A percentile compares a stretch with the other conserved stretches of the same genome.
phyloP scores from a whole-genome alignment of 2,329 filamentous ascomycete genomes.

The Paraphaeosphaeria sporulosa region DNA sequence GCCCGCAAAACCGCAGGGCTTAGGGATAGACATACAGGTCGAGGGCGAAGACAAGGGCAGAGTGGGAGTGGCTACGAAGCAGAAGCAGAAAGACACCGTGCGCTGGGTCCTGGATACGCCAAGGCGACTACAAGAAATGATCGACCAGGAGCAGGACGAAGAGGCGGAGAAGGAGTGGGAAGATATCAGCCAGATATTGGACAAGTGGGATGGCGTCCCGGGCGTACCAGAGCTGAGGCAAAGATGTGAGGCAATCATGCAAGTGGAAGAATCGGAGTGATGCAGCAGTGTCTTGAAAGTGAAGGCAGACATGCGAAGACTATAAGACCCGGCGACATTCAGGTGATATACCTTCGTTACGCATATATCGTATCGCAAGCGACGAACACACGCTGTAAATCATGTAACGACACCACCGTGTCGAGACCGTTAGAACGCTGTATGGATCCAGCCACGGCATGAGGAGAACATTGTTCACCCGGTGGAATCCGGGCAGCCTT shows the following conservation, averaged over 20 bases:
- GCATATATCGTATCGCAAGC: too few species aligned
- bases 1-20: constrained; percentile 28
- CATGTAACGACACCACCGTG: too few species aligned
- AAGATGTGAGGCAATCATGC: constrained; percentile 47
- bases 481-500: too few species aligned
- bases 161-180: constrained; percentile 65
- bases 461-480: too few species aligned
- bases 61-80: constrained; percentile 41
- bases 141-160: constrained; percentile 66
- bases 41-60: constrained; percentile 24
- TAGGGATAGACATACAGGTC: constrained; percentile 37
- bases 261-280: constrained; percentile 37
- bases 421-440: too few species aligned
- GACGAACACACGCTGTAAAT: too few species aligned
- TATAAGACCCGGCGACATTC: too few species aligned
- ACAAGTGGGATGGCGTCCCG: constrained; percentile 54
- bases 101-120: constrained; percentile 69
- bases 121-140: constrained; percentile 64
- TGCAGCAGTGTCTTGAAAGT: background rate
- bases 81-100: constrained; percentile 64
- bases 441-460: too few species aligned
- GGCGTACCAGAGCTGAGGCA: constrained; percentile 52
- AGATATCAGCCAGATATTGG: constrained; percentile 48
- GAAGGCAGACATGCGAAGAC: too few species aligned
- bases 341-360: too few species aligned